Base-by-base conservation (phyloP, 139 green algal genomes). In the Raphidocelis subcapitata region DNA sequence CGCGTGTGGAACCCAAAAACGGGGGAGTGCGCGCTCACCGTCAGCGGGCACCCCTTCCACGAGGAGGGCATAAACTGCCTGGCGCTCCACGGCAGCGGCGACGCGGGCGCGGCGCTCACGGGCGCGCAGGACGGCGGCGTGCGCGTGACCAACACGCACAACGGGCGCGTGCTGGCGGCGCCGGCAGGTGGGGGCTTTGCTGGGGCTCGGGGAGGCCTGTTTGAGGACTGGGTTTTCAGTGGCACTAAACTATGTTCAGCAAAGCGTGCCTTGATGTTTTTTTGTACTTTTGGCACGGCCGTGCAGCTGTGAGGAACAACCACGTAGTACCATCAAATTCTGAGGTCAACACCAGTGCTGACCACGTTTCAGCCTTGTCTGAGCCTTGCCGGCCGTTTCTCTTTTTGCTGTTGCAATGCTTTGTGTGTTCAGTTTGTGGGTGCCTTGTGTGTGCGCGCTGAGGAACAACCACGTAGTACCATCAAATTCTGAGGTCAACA, bases 1-100 rank as follows among this genome's bases (percentile, higher is more conserved):
- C 77, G 89, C 1, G 83, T 92, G 59, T 98, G 94, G 93, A 89
- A 93, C 74, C 91, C 92, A 5, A 89, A 89, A 51, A 95, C 82
- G 1, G 94, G 90, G 2, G 84, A 88, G 61, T 96, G 91, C 82
- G 85, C 47, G 0, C 31, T 51, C 35, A 62, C 33, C 14, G 46
- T 82, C 18, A 73, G 82, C 36, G 82, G 82, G 2, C 65, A 89
- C 52, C 66, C 60, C 0, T 96, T 94, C 77, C 91, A 95, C 33
- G 62, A 72, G 41, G 72, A 78, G 12, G 62, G 81, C 55, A 37
- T 98, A 23, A 96, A 84, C 23, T 91, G 82, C 67, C 28, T 97
- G 26, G 82, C 65, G 5, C 29, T 97, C 1, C 80, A 86, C 36
- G 54, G 69, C 0, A 86, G 92, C 46, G 85, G 77, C 0, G 41